Evolutionary conservation across 139 green algal species (phyloP).

Genomic region (Micromonas commoda): DNA sequence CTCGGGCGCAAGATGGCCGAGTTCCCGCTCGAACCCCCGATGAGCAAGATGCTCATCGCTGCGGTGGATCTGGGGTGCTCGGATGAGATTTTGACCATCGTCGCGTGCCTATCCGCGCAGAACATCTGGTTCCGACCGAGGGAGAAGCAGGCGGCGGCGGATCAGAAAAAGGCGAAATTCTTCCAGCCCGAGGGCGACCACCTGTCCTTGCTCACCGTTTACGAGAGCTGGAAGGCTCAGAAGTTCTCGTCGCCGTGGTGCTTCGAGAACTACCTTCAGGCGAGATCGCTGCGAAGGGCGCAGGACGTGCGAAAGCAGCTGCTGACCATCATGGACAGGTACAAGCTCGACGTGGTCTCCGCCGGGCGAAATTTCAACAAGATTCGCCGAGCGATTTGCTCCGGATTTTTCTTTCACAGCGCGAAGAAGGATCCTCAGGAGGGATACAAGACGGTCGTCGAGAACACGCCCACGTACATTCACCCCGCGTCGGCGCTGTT

Average conservation of each 20-base stretch:
- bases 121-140: conserved; percentile 75
- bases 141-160: conserved; percentile 80
- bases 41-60: conserved; percentile 95
- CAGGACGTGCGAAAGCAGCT: conserved; percentile 64
- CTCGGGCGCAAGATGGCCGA: conserved; percentile 98
- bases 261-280: conserved; percentile 88
- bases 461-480: conserved; percentile 75
- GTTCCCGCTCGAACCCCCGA: conserved; percentile 94
- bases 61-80: conserved; percentile 90
- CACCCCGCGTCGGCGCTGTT: conserved; percentile 83
- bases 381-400: conserved; percentile 93
- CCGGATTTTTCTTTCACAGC: conserved; percentile 93
- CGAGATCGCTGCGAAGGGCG: conserved; percentile 84
- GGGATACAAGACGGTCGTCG: conserved; percentile 75
- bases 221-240: conserved; percentile 96
- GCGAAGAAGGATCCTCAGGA: conserved; percentile 77
- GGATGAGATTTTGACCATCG: conserved; percentile 97
- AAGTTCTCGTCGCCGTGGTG: conserved; percentile 83
- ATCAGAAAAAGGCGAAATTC: conserved; percentile 96
- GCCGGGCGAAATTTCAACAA: conserved; percentile 79
- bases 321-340: conserved; percentile 97
- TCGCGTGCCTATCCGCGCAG: conserved; percentile 87
- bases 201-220: conserved; percentile 93
- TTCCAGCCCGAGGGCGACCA: conserved; percentile 97
- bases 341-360: conserved; percentile 92